phyloP scores from a whole-genome alignment of 129 eudicot species.

The Helichrysum umbraculigerum region DNA sequence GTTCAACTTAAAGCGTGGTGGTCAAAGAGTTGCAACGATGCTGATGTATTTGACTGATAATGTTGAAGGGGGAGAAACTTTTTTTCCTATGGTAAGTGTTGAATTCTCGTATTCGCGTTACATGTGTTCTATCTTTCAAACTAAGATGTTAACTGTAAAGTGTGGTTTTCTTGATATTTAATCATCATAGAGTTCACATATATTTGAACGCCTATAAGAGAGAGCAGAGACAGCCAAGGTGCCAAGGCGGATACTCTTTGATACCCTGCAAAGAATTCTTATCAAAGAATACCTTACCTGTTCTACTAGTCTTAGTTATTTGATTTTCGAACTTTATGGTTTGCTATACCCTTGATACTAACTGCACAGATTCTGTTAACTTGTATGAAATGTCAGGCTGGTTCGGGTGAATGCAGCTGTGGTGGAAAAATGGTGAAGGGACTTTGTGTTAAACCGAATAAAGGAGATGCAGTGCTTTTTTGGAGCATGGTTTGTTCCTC shows the following conservation, averaged over 20 bases:
- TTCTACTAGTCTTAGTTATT: not conserved
- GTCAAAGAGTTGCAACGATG: constrained; percentile 96
- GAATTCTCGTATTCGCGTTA: not conserved
- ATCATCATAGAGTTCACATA: not conserved
- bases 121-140: constrained; percentile 4
- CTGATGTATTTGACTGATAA: constrained; percentile 93
- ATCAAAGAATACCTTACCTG: constrained; percentile 11
- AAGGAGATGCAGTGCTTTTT: constrained; percentile 98
- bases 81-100: constrained; percentile 71
- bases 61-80: constrained; percentile 95
- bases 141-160: not conserved
- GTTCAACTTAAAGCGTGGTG: constrained; percentile 89
- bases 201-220: not conserved
- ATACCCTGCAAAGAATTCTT: not conserved
- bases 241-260: not conserved
- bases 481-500: constrained; percentile 93
- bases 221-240: not conserved
- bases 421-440: constrained; percentile 88
- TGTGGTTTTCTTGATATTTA: not conserved
- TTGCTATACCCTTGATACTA: constrained; percentile 12
- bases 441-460: constrained; percentile 77
- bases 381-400: constrained; percentile 59
- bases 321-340: not conserved
- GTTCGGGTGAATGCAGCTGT: constrained; percentile 91
- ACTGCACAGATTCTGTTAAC: not conserved